Percentiles rank a stretch among this genome's conserved stretches.
These are phyloP conservation scores for Mycena leptocephala DNA, from an alignment of 768 basidiomycete species.

Conservation along the genomic window DNA sequence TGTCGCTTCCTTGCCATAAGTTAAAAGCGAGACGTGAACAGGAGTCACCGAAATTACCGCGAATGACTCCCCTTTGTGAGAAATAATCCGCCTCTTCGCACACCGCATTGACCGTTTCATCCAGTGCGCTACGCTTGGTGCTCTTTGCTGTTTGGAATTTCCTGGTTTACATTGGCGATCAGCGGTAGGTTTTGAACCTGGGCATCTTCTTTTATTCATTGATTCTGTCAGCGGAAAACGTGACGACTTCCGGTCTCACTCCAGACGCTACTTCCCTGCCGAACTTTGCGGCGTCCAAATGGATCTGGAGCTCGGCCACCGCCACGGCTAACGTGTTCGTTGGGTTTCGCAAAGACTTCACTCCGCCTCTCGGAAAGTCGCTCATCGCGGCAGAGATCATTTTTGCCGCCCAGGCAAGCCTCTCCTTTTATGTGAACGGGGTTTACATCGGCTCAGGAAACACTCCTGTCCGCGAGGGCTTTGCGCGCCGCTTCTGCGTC, in stretches of 20 bases:
- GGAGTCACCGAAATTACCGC: neutral
- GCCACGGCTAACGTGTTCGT: neutral
- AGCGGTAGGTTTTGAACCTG: neutral
- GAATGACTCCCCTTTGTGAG: conserved; percentile 1
- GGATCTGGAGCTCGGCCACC: conserved; percentile 9
- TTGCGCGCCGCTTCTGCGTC: neutral
- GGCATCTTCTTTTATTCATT: neutral
- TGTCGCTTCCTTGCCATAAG: too few species aligned
- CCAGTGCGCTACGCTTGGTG: neutral
- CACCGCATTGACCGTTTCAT: neutral
- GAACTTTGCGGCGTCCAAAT: conserved; percentile 8
- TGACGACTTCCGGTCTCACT: neutral
- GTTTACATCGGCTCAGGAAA: neutral
- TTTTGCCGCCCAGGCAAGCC: neutral
- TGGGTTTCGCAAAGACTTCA: neutral
- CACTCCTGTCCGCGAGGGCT: neutral
- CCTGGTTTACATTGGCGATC: neutral
- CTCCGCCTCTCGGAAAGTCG: neutral
- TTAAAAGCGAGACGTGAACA: neutral
- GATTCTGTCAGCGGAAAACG: neutral
- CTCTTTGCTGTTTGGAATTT: neutral
- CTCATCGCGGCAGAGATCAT: neutral
- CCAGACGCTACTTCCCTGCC: neutral
- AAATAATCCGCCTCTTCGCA: neutral
- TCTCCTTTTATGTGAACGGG: neutral